A percentile compares a stretch with the other conserved stretches of the same genome.
These are phyloP conservation scores for Mycena leptocephala DNA, from an alignment of 768 basidiomycete species.

Conservation along the genomic window DNA sequence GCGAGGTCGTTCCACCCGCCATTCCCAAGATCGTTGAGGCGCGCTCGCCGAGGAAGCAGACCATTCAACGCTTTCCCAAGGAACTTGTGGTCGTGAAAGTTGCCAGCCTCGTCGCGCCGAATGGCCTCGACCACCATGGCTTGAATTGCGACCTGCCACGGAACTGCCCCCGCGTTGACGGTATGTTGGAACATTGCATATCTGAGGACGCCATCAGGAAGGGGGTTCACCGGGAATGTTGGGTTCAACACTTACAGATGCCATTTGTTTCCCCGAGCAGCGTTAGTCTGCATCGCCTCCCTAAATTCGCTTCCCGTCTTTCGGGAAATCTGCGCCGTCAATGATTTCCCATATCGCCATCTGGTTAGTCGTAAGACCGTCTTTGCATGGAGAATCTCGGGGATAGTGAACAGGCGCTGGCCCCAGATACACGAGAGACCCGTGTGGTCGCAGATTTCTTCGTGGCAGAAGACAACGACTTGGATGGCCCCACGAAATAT, in stretches of 20 bases:
- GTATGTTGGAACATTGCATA: slow-evolving; percentile 7
- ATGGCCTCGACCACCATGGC: slow-evolving; percentile 36
- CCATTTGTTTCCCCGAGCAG: background rate
- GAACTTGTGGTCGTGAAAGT: slow-evolving; percentile 29
- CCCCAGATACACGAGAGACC: slow-evolving; percentile 30
- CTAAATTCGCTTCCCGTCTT: background rate
- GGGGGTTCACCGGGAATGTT: background rate
- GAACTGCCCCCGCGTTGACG: background rate
- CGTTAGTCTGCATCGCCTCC: slow-evolving; percentile 5
- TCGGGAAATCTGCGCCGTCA: background rate
- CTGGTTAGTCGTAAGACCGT: background rate
- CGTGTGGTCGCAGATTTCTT: slow-evolving; percentile 31
- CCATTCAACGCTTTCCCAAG: slow-evolving; percentile 45
- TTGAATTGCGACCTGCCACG: slow-evolving; percentile 16
- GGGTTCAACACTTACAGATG: slow-evolving; percentile 3
- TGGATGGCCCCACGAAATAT: slow-evolving; percentile 25
- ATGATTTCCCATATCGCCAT: background rate
- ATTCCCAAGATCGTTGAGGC: slow-evolving; percentile 26
- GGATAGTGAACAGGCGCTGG: slow-evolving; percentile 14
- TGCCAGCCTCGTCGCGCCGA: slow-evolving; percentile 33
- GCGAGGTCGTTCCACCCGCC: slow-evolving; percentile 43
- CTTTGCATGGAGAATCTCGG: slow-evolving; percentile 11
- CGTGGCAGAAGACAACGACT: slow-evolving; percentile 35
- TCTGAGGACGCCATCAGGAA: background rate
- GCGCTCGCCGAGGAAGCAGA: slow-evolving; percentile 39